Evolutionary conservation across 164 flowering plant genomes (phyloP).

Genomic region (Echeveria elegans): DNA sequence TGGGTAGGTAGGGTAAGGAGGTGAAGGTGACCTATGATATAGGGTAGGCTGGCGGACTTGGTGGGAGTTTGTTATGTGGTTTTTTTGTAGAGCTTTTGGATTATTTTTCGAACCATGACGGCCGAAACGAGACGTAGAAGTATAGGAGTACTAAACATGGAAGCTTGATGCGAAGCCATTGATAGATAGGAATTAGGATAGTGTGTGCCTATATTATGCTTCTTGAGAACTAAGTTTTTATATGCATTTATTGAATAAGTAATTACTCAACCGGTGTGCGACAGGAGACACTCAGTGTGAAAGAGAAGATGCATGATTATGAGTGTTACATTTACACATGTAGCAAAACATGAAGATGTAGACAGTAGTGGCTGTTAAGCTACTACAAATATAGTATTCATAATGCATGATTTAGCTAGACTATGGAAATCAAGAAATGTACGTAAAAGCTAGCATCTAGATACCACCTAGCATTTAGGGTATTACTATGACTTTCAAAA

Average conservation of each 20-base stretch:
- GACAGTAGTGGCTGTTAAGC: too few relatives aligned
- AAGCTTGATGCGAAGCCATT: neutral
- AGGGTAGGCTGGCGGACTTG: slow-evolving; percentile 9
- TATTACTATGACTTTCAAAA: neutral
- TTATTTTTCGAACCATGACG: neutral
- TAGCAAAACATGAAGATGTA: too few relatives aligned
- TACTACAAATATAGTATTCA: too few relatives aligned
- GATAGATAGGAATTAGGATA: neutral
- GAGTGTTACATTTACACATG: too few relatives aligned
- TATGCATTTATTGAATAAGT: too few relatives aligned
- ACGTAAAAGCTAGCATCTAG: neutral
- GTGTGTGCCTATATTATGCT: too few relatives aligned
- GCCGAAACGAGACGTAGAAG: neutral
- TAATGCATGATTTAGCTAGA: neutral
- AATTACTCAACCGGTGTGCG: too few relatives aligned
- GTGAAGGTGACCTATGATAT: slow-evolving; percentile 9
- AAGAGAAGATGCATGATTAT: too few relatives aligned
- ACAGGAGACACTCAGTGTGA: too few relatives aligned
- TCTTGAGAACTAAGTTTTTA: too few relatives aligned
- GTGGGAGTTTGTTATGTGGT: neutral
- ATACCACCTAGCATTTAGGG: neutral
- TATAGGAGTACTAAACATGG: neutral
- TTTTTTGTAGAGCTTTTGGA: neutral
- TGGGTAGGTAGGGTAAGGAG: slow-evolving; percentile 2
- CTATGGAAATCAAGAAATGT: neutral